Evolutionary conservation across 1,284 basidiomycete genomes (phyloP), one percentile per base, ranked within the genome.

Genomic region (Retiboletus flavoniger): DNA sequence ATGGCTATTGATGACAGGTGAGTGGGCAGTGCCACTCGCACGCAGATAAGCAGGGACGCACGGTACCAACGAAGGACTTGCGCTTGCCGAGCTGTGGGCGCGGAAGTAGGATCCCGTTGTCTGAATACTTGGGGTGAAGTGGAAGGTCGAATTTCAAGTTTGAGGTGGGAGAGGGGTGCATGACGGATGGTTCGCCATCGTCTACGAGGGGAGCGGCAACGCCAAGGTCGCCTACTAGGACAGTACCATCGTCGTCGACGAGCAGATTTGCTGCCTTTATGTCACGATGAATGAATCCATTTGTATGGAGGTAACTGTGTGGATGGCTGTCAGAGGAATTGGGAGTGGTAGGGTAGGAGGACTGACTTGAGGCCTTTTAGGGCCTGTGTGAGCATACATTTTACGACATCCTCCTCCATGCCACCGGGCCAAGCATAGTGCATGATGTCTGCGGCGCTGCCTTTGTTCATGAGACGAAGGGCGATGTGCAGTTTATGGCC

Each of bases 211-310:
- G 85, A 10, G 90, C 90, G 2, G 91, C 91, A 38, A 94, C 93
- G 16, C 93, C 93, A 49, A 95, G 81, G 70, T 95, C 93, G 34
- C 91, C 93, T 6, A 95, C 74, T 3, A 95, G 79, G 34, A 95
- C 93, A 0, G 93, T 95, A 32, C 93, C 93, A 59, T 91, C 86
- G 59, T 93, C 88, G 63, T 94, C 91, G 44, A 93, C 82, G 43
- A 95, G 83, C 11, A 95, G 76, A 65, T 95, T 95, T 29, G 91
- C 93, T 11, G 91, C 91, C 71, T 95, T 95, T 64, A 95, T 74
- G 65, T 95, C 93, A 31, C 93, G 83, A 66, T 95, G 93, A 43
- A 95, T 89, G 72, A 93, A 91, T 3, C 90, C 91, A 60, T 95
- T 95, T 56, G 85, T 78, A 64, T 95, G 93, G 17, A 95, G 79